Evolutionary conservation across 441 rosid genomes (phyloP), one percentile per base, ranked within the genome.

Genomic region (Macaranga tanarius): DNA sequence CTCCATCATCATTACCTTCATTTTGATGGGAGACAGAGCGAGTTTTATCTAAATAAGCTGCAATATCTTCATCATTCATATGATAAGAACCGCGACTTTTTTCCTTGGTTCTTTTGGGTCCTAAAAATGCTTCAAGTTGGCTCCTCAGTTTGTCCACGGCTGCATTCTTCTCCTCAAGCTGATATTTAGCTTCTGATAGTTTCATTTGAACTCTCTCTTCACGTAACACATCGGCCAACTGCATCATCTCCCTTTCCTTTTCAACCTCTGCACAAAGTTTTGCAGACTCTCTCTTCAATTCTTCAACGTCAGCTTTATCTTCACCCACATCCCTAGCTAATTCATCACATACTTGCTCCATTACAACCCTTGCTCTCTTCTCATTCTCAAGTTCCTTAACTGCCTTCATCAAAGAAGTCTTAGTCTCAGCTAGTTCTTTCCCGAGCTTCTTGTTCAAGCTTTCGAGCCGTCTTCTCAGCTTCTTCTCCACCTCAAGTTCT

Each of bases 391-490:
- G 90, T 72, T 95, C 96, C 81, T 90, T 88, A 76, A 90, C 87
- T 15, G 87, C 83, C 79, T 89, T 77, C 74, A 86, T 73, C 67
- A 95, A 84, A 72, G 90, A 87, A 54, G 86, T 69, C 82, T 90
- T 95, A 25, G 91, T 84, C 79, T 95, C 91, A 11, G 92, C 85
- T 44, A 95, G 81, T 78, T 92, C 99, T 77, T 81, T 88, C 15
- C 98, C 99, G 2, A 95, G 82, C 84, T 91, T 95, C 91, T 95
- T 95, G 88, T 92, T 95, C 82, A 95, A 85, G 83, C 98, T 83
- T 77, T 95, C 99, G 26, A 86, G 75, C 65, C 92, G 82, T 80
- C 90, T 85, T 80, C 98, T 86, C 74, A 92, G 75, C 80, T 91
- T 95, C 86, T 85, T 90, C 78, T 95, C 99, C 26, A 88, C 89